These are phyloP conservation scores for Albifimbria verrucaria DNA, from an alignment of 2,329 filamentous ascomycete genomes.

Conservation along the genomic window DNA sequence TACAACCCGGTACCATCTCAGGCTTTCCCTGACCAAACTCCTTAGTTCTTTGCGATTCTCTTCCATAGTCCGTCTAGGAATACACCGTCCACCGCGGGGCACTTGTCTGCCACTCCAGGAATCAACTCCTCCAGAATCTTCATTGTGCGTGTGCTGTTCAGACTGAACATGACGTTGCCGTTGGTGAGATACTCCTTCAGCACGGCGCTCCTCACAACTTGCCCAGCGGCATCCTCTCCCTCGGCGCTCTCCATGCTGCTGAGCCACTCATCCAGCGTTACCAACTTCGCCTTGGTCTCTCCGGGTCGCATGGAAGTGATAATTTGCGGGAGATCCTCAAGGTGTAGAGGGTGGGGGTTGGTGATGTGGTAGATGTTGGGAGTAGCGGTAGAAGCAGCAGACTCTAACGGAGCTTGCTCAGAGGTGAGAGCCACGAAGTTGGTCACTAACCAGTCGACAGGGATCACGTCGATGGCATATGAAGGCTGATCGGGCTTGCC, in stretches of 20 bases:
- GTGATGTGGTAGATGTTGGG: slow-evolving; percentile 18
- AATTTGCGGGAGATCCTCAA: slow-evolving; percentile 16
- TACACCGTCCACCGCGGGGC: slow-evolving; percentile 15
- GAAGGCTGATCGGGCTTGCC: slow-evolving; percentile 15
- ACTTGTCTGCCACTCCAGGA: slow-evolving; percentile 13
- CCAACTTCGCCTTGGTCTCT: slow-evolving; percentile 7
- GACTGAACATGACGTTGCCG: slow-evolving; percentile 20
- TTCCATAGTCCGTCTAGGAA: slow-evolving; percentile 12
- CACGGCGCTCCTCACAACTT: slow-evolving; percentile 15
- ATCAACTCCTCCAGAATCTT: slow-evolving; percentile 13
- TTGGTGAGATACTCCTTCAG: slow-evolving; percentile 17
- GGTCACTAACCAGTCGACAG: slow-evolving; percentile 18
- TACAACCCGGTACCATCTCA: background rate
- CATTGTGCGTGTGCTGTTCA: slow-evolving; percentile 15
- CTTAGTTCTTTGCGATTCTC: slow-evolving; percentile 4
- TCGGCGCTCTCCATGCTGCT: slow-evolving; percentile 6
- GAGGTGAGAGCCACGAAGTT: slow-evolving; percentile 16
- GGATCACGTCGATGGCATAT: slow-evolving; percentile 18
- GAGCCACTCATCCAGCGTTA: slow-evolving; percentile 15
- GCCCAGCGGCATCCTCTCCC: slow-evolving; percentile 10
- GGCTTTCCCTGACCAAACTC: background rate
- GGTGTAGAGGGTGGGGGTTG: slow-evolving; percentile 17
- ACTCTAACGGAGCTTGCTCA: slow-evolving; percentile 6
- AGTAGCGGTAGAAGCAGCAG: slow-evolving; percentile 1
- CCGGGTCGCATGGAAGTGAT: slow-evolving; percentile 13